Evolutionary conservation across 768 basidiomycete species (phyloP).

Genomic region (Ramaria rubella): DNA sequence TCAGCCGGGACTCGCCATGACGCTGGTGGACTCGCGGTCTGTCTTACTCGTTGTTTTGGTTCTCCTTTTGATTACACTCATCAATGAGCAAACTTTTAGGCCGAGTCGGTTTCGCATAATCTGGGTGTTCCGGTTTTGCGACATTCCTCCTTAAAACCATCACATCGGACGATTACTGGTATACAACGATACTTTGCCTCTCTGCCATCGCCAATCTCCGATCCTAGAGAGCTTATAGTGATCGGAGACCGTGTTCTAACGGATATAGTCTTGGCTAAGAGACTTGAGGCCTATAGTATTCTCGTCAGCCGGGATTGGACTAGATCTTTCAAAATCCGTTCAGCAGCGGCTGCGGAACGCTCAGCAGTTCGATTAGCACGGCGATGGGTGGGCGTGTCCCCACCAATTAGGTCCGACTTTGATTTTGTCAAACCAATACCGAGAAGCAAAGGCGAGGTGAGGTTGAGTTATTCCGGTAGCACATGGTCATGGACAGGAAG

Average conservation of each 20-base stretch:
- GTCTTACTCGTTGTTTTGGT: constrained; percentile 18
- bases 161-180: constrained; percentile 63
- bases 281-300: constrained; percentile 38
- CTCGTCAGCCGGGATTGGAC: constrained; percentile 10
- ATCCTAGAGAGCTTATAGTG: constrained; percentile 60
- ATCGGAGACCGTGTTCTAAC: constrained; percentile 94
- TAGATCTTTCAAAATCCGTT: not conserved
- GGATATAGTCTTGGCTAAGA: constrained; percentile 80
- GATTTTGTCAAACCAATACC: not conserved
- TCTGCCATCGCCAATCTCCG: constrained; percentile 45
- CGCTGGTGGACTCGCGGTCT: constrained; percentile 72
- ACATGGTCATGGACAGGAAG: constrained; percentile 9
- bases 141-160: constrained; percentile 74
- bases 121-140: constrained; percentile 77
- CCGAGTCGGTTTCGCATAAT: constrained; percentile 76
- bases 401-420: not conserved
- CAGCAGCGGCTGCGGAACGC: not conserved
- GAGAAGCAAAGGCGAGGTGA: not conserved
- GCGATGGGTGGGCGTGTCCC: not conserved
- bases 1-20: constrained; percentile 82
- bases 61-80: not conserved
- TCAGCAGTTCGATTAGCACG: constrained; percentile 1
- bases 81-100: constrained; percentile 35
- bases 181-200: constrained; percentile 72
- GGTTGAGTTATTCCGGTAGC: constrained; percentile 2